Evolutionary conservation across 805 yeast genomes (phyloP).

Genomic region (Yarrowia divulgata): DNA sequence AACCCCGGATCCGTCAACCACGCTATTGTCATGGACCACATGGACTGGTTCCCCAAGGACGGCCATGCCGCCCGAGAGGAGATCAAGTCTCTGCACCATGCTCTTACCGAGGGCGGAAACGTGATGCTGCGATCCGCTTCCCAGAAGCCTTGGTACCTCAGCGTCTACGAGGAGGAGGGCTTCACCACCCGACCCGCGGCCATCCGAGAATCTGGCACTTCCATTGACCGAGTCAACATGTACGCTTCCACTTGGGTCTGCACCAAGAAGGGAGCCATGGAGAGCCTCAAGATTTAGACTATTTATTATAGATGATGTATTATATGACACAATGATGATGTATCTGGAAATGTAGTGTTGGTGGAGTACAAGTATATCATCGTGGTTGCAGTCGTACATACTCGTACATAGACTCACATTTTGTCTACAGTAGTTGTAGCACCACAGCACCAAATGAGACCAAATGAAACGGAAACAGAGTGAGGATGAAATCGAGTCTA

Average conservation of each 20-base stretch:
- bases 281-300: slow-evolving; percentile 39
- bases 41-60: slow-evolving; percentile 85
- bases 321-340: not conserved
- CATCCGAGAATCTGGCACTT: slow-evolving; percentile 64
- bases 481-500: no score
- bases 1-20: slow-evolving; percentile 69
- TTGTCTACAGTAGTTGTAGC: no score
- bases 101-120: slow-evolving; percentile 71
- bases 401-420: no score
- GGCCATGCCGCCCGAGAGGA: slow-evolving; percentile 65
- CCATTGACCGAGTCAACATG: slow-evolving; percentile 85
- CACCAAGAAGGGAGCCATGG: slow-evolving; percentile 55
- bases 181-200: slow-evolving; percentile 75
- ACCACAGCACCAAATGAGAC: no score
- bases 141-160: slow-evolving; percentile 77
- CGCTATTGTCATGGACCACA: slow-evolving; percentile 87
- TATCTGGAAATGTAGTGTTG: no score
- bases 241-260: slow-evolving; percentile 90
- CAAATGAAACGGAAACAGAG: no score
- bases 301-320: slow-evolving; percentile 38
- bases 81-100: slow-evolving; percentile 66
- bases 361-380: no score
- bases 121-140: slow-evolving; percentile 81
- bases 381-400: no score
- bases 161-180: slow-evolving; percentile 70